Evolutionary conservation across 148 eudicot species (phyloP), one percentile per base, ranked within the genome.

Genomic region (Tetragonia tetragonoides): DNA sequence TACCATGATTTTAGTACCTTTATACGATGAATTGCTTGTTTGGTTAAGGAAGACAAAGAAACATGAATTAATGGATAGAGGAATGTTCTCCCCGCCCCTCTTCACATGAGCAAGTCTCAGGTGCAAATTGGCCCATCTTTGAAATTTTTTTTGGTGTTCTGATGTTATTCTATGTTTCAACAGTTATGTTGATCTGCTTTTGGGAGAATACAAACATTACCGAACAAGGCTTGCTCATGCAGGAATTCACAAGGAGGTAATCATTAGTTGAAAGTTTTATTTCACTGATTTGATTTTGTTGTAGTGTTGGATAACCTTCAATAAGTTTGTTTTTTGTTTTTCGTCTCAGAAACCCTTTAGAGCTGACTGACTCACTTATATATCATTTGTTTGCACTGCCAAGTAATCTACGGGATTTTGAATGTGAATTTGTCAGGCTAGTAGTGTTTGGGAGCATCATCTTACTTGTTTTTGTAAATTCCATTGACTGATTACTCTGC

Each of bases 181-280:
- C 85, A 95, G 98, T 79, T 95, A 95, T 49, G 98, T 95, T 82
- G 98, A 95, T 88, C 83, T 95, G 66, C 85, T 95, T 69, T 80
- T 95, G 85, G 98, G 97, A 80, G 98, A 95, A 84, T 92, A 92
- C 76, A 95, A 92, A 80, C 97, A 92, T 86, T 95, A 89, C 84
- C 89, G 82, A 78, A 91, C 97, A 83, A 85, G 97, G 86, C 89
- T 95, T 78, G 96, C 91, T 86, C 94, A 92, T 88, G 95, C 92
- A 8, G 98, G 89, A 74, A 89, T 95, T 73, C 85, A 72, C 70
- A 87, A 87, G 78, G 96, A 95, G 97, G 98, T 93, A 90, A 80
- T 68, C 11, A 47, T 75, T 68, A 77, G 57, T 61, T 21, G 51
- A 34, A 70, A 61, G 24, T 59, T 70, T 40, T 5, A 5, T 23